phyloP scores from a whole-genome alignment of 2,329 filamentous ascomycete genomes.

The Verticillium klebahnii region DNA sequence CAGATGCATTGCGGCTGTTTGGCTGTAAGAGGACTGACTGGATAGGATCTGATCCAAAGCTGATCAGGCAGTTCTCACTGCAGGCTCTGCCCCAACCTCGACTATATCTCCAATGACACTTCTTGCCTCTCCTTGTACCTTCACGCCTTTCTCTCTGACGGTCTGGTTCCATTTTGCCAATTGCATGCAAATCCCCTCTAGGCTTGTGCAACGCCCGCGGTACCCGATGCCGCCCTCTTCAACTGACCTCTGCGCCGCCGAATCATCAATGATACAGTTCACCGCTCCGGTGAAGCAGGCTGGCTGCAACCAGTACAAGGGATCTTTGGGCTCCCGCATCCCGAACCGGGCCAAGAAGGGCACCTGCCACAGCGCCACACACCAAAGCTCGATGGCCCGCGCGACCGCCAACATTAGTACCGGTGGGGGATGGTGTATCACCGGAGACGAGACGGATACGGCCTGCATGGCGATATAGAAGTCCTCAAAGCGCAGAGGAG shows the following conservation, averaged over 20 bases:
- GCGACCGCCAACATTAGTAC: conserved; percentile 30
- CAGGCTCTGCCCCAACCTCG: conserved; percentile 9
- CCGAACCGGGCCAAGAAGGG: conserved; percentile 18
- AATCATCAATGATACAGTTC: conserved; percentile 31
- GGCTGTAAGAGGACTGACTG: no score
- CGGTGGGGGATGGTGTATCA: conserved; percentile 26
- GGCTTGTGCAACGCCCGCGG: conserved; percentile 24
- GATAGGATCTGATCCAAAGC: neutral
- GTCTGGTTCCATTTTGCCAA: conserved; percentile 33
- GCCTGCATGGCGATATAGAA: conserved; percentile 28
- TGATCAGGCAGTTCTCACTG: conserved; percentile 6
- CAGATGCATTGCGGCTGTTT: no score
- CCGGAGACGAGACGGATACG: conserved; percentile 24
- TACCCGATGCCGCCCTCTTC: conserved; percentile 39
- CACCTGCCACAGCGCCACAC: conserved; percentile 19
- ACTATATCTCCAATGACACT: conserved; percentile 8
- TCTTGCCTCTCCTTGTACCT: neutral
- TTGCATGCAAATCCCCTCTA: conserved; percentile 37
- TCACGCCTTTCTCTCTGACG: conserved; percentile 2
- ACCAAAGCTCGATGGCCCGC: conserved; percentile 31
- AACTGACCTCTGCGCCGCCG: conserved; percentile 27
- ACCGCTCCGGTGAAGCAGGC: conserved; percentile 28
- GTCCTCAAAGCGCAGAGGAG: conserved; percentile 34
- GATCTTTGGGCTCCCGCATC: conserved; percentile 26
- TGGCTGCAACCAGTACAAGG: conserved; percentile 34